phyloP scores from a whole-genome alignment of 371 early-diverging fungal genomes.

The Chytridium lagenaria region DNA sequence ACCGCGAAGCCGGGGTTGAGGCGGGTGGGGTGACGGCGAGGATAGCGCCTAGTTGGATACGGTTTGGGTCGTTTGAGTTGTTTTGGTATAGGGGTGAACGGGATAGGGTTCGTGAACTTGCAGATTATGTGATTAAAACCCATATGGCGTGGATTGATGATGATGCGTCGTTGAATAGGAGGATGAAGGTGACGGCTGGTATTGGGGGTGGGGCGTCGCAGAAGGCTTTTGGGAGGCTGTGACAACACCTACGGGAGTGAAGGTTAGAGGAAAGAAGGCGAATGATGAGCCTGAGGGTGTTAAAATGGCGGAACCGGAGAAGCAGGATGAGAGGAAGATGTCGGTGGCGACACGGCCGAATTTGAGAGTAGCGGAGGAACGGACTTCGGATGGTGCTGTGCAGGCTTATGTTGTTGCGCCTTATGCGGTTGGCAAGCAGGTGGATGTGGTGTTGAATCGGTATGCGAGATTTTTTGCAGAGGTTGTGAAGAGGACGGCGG shows the following conservation, averaged over 20 bases:
- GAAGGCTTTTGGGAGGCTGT: background rate
- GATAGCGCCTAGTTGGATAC: slow-evolving; percentile 81
- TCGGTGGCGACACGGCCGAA: slow-evolving; percentile 14
- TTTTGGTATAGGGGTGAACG: slow-evolving; percentile 65
- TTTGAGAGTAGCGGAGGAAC: slow-evolving; percentile 23
- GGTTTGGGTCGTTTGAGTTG: slow-evolving; percentile 90
- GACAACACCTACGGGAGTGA: background rate
- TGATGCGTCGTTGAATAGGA: slow-evolving; percentile 16
- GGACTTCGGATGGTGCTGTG: slow-evolving; percentile 15
- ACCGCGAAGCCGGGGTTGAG: slow-evolving; percentile 71
- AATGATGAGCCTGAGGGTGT: slow-evolving; percentile 2
- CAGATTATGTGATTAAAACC: slow-evolving; percentile 71
- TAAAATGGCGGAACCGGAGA: background rate
- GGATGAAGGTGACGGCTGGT: slow-evolving; percentile 16
- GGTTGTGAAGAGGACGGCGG: slow-evolving; percentile 74
- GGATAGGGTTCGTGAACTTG: slow-evolving; percentile 49
- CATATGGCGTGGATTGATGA: slow-evolving; percentile 43
- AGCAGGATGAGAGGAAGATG: background rate
- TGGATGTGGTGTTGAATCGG: slow-evolving; percentile 50
- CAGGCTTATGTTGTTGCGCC: slow-evolving; percentile 25
- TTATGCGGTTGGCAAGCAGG: slow-evolving; percentile 22
- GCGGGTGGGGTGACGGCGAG: slow-evolving; percentile 81
- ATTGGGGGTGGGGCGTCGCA: background rate
- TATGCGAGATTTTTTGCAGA: slow-evolving; percentile 70
- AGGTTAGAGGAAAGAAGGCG: background rate